Base-by-base conservation (phyloP, 2,329 filamentous ascomycete genomes). In the Penicillium sp. region DNA sequence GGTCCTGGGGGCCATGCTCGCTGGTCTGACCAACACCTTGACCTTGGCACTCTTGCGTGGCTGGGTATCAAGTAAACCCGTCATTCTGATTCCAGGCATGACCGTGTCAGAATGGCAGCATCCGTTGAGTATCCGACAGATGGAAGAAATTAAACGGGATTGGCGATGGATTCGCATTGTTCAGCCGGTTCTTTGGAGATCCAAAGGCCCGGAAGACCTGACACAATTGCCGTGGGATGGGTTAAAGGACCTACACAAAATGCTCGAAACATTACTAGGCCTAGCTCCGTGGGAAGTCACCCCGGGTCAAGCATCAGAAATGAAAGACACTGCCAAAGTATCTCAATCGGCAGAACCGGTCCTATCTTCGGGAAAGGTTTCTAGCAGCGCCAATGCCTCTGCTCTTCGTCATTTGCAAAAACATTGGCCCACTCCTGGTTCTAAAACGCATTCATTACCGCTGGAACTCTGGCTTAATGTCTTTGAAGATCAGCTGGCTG, bases 381-480 rank as follows among this genome's bases (percentile, higher is more conserved):
- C 66, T 18, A 55, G 60, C 32, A 65, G 61, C 43, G 64, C 61
- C 15, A 55, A 64, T 10, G 47, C 58, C 4, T 39, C 45, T 3
- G 41, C 44, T 43, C 56, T 30, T 16, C 48, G 43, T 41, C 50
- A 50, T 43, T 49, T 47, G 35, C 49, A 53, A 20, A 43, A 44
- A n/a, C 45, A 47, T 13, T 41, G 48, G 29, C 52, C 41, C 3
- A 51, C 44, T 12, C 31, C 41, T 4, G 50, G 52, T 35, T 39
- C 40, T 2, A 55, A 54, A 9, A 46, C 51, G 1, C 55, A 48
- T 17, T 55, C 56, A 6, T 69, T 96, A 1, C 90, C 90, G 0
- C 79, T 84, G 0, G 90, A 96, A 64, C 75, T 95, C 26, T 95
- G 89, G 87, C 83, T 83, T 20, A 83, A 90, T 40, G 84, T 96